Evolutionary conservation across 1,139 yeast genomes (phyloP), one percentile per base, ranked within the genome.

Genomic region (Nakaseomyces bracarensis): DNA sequence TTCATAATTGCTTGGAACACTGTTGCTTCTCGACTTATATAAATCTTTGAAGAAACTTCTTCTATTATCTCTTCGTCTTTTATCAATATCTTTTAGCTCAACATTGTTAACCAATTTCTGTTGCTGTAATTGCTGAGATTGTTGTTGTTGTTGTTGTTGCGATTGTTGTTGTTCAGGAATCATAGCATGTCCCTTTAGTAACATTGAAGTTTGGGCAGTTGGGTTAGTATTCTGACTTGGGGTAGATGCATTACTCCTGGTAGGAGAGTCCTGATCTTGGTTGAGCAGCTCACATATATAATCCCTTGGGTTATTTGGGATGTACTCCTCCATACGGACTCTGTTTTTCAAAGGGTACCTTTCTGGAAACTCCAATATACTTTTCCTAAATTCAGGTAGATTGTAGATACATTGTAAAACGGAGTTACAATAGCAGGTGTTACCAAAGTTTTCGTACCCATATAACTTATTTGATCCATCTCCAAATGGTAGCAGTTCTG

Each of bases 401-500:
- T 82, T 81, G 66, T 75, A 91, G 18, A 91, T 72, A 53, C 95
- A 86, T 61, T 91, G 98, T 22, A 91, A 66, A 21, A 91, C 82
- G 8, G 96, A 86, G 57, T 91, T 91, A 63, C 95, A 86, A 63
- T 91, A 91, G 65, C 98, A 89, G 0, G 95, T 89, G 61, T 84
- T 81, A 3, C 97, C 96, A 61, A 87, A 89, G 63, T 91, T 91
- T 61, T 91, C 97, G 77, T 89, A 79, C 4, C 98, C 98, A 64
- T 81, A 91, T 31, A 87, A 74, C 63, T 87, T 82, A 46, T 72
- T 68, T 11, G 78, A 66, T 1, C 87, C 89, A 58, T 78, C 80
- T 4, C 86, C 87, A 55, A 63, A 76, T 3, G 68, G 68, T 43
- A 56, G 31, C 5, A 43, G 39, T 14, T 47, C 42, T 7, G 51